Evolutionary conservation across 2,329 filamentous ascomycete species (phyloP).

Genomic region (Pseudogymnoascus sp.): DNA sequence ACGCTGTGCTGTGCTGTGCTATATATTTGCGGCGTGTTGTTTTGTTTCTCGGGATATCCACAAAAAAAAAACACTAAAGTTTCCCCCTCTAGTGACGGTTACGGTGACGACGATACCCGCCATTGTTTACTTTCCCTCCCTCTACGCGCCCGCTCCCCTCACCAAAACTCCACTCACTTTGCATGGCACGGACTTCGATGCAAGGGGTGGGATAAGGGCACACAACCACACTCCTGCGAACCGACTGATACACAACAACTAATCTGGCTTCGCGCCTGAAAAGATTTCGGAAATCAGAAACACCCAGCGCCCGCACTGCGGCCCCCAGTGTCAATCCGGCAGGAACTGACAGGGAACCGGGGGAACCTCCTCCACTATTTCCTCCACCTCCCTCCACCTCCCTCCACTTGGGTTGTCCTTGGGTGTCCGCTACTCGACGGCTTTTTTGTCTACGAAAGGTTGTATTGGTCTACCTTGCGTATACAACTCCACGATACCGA

Average conservation of each 20-base stretch:
- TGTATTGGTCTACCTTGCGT: neutral
- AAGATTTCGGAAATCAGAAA: neutral
- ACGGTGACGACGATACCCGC: slow-evolving; percentile 1
- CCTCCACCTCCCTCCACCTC: neutral
- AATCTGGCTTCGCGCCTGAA: neutral
- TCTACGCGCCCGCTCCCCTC: neutral
- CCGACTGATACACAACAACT: neutral
- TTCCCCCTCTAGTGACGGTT: neutral
- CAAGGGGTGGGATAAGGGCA: slow-evolving; percentile 4
- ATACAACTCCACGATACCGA: neutral
- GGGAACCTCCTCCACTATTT: neutral
- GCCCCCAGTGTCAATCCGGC: neutral
- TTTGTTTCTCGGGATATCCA: neutral
- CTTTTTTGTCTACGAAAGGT: neutral
- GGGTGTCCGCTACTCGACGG: slow-evolving; percentile 1
- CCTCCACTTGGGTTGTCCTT: neutral
- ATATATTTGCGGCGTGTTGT: neutral
- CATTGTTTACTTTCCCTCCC: neutral
- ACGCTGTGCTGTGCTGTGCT: too few species aligned
- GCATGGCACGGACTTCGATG: neutral
- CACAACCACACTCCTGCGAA: neutral
- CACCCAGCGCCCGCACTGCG: neutral
- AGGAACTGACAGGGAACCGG: slow-evolving; percentile 1
- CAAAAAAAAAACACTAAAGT: neutral
- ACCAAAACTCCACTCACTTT: neutral